phyloP scores from a whole-genome alignment of 345 rosid species.

The Excoecaria agallocha region DNA sequence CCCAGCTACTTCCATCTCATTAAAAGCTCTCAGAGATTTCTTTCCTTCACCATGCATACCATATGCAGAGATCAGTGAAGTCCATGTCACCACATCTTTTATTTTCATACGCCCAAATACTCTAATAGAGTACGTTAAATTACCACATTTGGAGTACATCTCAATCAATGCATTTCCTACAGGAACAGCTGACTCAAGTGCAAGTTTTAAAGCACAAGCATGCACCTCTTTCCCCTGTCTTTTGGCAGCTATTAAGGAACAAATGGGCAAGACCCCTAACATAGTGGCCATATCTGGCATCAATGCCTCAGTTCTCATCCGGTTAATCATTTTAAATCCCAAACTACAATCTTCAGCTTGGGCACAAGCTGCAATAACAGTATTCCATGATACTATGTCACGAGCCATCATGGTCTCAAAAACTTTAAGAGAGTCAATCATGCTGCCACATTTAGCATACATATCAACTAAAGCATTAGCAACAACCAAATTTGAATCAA shows the following conservation, averaged over 20 bases:
- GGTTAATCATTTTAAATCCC: constrained; percentile 43
- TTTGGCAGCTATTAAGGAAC: constrained; percentile 55
- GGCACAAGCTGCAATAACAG: constrained; percentile 52
- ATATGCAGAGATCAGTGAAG: constrained; percentile 54
- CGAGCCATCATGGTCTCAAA: constrained; percentile 43
- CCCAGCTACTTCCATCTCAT: constrained; percentile 49
- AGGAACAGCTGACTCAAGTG: constrained; percentile 42
- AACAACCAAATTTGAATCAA: constrained; percentile 38
- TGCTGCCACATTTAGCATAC: constrained; percentile 56
- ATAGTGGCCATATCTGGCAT: constrained; percentile 51
- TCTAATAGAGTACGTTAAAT: constrained; percentile 32
- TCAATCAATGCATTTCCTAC: constrained; percentile 61
- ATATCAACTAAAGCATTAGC: constrained; percentile 56
- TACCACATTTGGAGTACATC: constrained; percentile 73
- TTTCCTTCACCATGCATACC: constrained; percentile 65
- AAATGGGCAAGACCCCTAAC: constrained; percentile 51
- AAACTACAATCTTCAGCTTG: constrained; percentile 43
- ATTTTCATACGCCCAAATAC: constrained; percentile 48
- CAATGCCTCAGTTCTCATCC: constrained; percentile 40
- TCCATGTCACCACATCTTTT: constrained; percentile 79
- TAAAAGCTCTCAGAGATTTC: constrained; percentile 51
- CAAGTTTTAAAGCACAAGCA: constrained; percentile 48
- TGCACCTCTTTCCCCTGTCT: constrained; percentile 65
- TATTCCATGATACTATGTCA: constrained; percentile 64
- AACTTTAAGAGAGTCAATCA: constrained; percentile 38